These are phyloP conservation scores for Picochlorum sp. DNA, from an alignment of 139 green algal genomes.

Conservation along the genomic window DNA sequence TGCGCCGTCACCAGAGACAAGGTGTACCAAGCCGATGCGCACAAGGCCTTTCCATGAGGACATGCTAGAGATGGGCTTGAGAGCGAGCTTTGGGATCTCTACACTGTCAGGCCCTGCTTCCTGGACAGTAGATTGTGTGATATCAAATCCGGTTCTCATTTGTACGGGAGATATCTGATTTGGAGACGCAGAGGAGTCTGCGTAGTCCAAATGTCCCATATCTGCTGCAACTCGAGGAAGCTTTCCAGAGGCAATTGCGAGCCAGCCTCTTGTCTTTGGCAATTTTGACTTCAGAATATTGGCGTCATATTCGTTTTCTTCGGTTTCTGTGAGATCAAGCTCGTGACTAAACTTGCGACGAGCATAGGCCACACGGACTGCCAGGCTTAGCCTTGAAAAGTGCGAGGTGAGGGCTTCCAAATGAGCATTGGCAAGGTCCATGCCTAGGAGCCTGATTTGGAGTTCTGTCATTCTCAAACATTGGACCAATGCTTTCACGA, in stretches of 20 bases:
- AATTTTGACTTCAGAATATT: slow-evolving; percentile 4
- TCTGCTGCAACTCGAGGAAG: slow-evolving; percentile 22
- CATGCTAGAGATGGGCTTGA: not conserved
- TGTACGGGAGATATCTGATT: no score
- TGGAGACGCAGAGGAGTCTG: not conserved
- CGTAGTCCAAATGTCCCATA: not conserved
- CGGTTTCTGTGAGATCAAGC: not conserved
- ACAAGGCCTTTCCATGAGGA: slow-evolving; percentile 48
- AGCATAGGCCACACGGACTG: slow-evolving; percentile 21
- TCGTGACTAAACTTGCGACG: slow-evolving; percentile 18
- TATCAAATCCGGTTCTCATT: no score
- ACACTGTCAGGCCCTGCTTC: no score
- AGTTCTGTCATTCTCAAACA: slow-evolving; percentile 52
- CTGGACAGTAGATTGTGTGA: no score
- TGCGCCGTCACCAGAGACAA: slow-evolving; percentile 39
- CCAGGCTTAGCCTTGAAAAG: not conserved
- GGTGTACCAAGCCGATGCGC: slow-evolving; percentile 43
- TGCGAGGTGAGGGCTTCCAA: slow-evolving; percentile 9
- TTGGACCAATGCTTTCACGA: slow-evolving; percentile 25
- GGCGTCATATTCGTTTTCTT: not conserved
- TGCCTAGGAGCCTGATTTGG: slow-evolving; percentile 63
- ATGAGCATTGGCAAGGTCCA: slow-evolving; percentile 67
- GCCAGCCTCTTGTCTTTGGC: slow-evolving; percentile 33
- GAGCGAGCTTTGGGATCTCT: not conserved
- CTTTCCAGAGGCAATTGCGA: slow-evolving; percentile 30